Base-by-base conservation (phyloP, 139 green algal genomes). In the Chlamydomonas sp. region DNA sequence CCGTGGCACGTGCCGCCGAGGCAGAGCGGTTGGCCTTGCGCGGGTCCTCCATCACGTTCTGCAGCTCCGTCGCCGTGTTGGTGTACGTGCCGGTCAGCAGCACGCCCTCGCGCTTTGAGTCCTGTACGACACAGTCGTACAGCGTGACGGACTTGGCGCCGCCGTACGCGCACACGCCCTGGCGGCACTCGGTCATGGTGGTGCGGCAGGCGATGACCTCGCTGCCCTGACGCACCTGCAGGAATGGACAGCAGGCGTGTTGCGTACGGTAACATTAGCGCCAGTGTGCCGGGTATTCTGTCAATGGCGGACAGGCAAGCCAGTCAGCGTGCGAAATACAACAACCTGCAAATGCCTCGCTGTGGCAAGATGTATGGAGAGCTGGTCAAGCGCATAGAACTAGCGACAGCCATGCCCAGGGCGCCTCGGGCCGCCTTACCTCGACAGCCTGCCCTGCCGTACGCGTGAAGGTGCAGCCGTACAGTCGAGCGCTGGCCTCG, bases 161-260 rank as follows among this genome's bases (percentile, higher is more conserved):
- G 74, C 87, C 87, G 75, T 90, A 90, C 58, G 80, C 87, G 1
- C 10, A 58, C 9, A 90, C 80, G 68, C 87, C 87, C 79, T 90
- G 79, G 20, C 3, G 5, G 79, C 69, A 80, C 7, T 60, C 79
- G 5, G 61, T 74, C 10, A 90, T 69, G 20, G 12, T 31, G 8
- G 79, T 63, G 58, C 63, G 8, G 6, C 18, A 15, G 14, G 66
- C 80, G 0, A 14, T 9, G 6, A 90, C 74, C 3, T 7, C 5
- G 18, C 87, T 75, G 80, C 80, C 80, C 87, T 90, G 17, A 0
- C 87, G 80, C 59, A 90, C 73, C 31, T 49, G 31, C 31, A 49
- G 31, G 31, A 49, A 49, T 49, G 31, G 31, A 49, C 31, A 49
- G 31, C 31, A 49, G 31, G 31, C 31, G 31, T 49, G 31, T 49